These are phyloP conservation scores for Pneumocystis wakefieldiae DNA, from an alignment of 1,139 yeast genomes.

Conservation along the genomic window DNA sequence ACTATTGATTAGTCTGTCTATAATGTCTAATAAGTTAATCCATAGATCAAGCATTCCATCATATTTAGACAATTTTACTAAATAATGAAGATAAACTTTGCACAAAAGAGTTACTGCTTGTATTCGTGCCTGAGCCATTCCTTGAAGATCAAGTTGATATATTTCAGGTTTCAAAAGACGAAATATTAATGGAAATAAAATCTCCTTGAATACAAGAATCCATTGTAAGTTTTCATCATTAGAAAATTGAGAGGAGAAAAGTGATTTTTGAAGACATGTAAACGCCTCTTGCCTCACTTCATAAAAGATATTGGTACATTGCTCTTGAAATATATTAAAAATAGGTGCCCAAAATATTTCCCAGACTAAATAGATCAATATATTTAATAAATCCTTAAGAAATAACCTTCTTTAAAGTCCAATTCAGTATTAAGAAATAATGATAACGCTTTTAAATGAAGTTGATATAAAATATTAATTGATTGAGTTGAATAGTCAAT, in stretches of 20 bases:
- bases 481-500: conserved; percentile 48
- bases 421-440: conserved; percentile 8
- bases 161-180: conserved; percentile 53
- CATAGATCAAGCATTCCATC: conserved; percentile 26
- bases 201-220: conserved; percentile 43
- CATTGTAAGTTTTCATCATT: conserved; percentile 24
- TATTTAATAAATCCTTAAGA: background rate
- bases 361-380: conserved; percentile 10
- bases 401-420: conserved; percentile 9
- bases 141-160: conserved; percentile 45
- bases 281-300: conserved; percentile 54
- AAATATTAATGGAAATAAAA: conserved; percentile 58
- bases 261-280: conserved; percentile 35
- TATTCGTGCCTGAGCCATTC: conserved; percentile 49
- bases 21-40: conserved; percentile 33
- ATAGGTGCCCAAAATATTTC: conserved; percentile 15
- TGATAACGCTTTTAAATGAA: conserved; percentile 11
- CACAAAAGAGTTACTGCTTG: conserved; percentile 56
- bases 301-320: conserved; percentile 75
- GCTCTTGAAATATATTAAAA: conserved; percentile 58
- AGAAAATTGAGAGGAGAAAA: conserved; percentile 28
- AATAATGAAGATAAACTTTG: conserved; percentile 54
- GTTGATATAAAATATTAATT: conserved; percentile 26
- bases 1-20: conserved; percentile 33
- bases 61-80: conserved; percentile 30